Conservation (phyloP, 1,139 yeast genomes). For the Suzukiozyma palmioleophila region DNA sequence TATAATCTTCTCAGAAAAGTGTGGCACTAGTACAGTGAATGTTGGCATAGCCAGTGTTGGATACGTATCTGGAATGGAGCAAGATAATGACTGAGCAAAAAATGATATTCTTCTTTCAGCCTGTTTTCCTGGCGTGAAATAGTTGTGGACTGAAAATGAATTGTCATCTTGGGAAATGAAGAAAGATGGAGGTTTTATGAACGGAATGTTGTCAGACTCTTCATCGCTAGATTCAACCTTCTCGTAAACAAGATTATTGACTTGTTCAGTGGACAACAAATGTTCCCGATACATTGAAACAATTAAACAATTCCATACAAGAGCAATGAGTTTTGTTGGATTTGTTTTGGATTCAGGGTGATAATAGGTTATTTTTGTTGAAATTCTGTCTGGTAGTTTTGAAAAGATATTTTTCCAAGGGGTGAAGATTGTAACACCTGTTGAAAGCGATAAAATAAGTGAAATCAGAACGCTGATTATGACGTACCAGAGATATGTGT, state of each 20-base stretch:
- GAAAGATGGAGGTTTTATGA: conserved; percentile 58
- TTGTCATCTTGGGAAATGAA: conserved; percentile 73
- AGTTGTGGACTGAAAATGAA: conserved; percentile 29
- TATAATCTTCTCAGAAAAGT: conserved; percentile 72
- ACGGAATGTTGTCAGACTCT: conserved; percentile 26
- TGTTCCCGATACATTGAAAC: conserved; percentile 77
- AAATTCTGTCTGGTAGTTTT: conserved; percentile 69
- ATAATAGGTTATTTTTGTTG: conserved; percentile 53
- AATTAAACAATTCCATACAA: conserved; percentile 77
- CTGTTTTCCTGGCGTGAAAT: conserved; percentile 57
- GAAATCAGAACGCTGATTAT: conserved; percentile 76
- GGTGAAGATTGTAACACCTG: conserved; percentile 77
- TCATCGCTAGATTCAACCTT: conserved; percentile 20
- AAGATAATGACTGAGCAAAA: conserved; percentile 82
- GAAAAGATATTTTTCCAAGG: conserved; percentile 85
- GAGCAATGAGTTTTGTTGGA: conserved; percentile 53
- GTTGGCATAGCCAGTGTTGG: conserved; percentile 75
- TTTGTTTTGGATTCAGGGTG: conserved; percentile 38
- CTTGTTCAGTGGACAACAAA: conserved; percentile 67
- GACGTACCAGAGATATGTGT: conserved; percentile 86
- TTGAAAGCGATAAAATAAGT: conserved; percentile 59
- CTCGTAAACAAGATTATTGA: conserved; percentile 54
- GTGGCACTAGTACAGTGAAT: conserved; percentile 83
- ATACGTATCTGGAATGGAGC: conserved; percentile 69
- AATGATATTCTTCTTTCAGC: conserved; percentile 80